A percentile compares a stretch with the other conserved stretches of the same genome.
Conservation (phyloP, 768 basidiomycete genomes). For the Postia placenta region DNA sequence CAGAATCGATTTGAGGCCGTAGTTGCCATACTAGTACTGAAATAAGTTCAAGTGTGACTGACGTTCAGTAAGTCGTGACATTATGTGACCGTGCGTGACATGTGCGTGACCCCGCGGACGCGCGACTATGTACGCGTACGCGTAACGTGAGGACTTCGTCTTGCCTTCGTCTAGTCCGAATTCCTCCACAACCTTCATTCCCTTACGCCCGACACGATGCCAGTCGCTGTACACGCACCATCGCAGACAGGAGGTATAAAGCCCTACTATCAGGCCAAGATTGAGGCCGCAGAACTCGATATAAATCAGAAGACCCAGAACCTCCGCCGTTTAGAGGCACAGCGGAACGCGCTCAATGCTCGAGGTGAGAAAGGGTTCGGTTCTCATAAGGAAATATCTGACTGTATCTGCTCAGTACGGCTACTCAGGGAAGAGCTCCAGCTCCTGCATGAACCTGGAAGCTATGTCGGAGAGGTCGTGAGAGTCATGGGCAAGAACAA, state of each 20-base stretch:
- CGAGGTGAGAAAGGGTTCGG: conserved; percentile 50
- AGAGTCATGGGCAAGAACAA: conserved; percentile 99
- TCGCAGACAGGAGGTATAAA: conserved; percentile 64
- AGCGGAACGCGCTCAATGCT: conserved; percentile 94
- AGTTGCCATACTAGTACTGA: too few relatives aligned
- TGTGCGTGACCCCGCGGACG: too few relatives aligned
- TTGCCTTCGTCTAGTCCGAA: too few relatives aligned
- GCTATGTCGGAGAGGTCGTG: conserved; percentile 96
- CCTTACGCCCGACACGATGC: too few relatives aligned
- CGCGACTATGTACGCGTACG: too few relatives aligned
- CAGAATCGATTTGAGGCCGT: too few relatives aligned
- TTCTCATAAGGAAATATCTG: neutral
- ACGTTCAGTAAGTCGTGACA: too few relatives aligned
- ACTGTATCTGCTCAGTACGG: conserved; percentile 48
- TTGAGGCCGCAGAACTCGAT: conserved; percentile 85
- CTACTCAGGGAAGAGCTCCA: conserved; percentile 89
- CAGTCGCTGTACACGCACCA: conserved; percentile 27
- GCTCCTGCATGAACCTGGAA: conserved; percentile 89
- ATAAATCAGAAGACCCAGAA: conserved; percentile 98
- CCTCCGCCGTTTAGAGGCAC: conserved; percentile 89
- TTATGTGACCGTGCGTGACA: too few relatives aligned
- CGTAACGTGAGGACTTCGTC: too few relatives aligned
- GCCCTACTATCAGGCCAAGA: conserved; percentile 94
- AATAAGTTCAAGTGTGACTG: too few relatives aligned
- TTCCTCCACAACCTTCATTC: too few relatives aligned